Evolutionary conservation across 1,139 yeast genomes (phyloP), one percentile per base, ranked within the genome.

Genomic region (Protomyces macrosporus): DNA sequence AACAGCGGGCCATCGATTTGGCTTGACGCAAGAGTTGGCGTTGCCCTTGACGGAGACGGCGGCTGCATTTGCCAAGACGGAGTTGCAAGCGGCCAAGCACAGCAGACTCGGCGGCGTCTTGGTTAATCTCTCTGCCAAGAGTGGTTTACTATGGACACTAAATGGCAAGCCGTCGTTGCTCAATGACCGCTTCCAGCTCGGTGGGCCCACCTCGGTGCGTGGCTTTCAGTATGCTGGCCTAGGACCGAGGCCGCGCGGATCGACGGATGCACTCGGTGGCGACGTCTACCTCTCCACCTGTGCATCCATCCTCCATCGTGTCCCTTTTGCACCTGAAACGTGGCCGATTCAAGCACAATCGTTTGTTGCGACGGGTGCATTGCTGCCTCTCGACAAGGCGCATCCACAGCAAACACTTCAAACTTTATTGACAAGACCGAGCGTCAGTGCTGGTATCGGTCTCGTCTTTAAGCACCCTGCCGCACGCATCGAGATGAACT

Each of bases 401-500:
- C 61, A 67, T 9, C 59, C 67, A 4, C 52, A 40, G 6, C 48
- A 55, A 52, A 66, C 68, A 23, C 42, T 58, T 45, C 42, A 50
- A n/a, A 32, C 32, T 23, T 53, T 64, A 16, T 14, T 45, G 35
- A 12, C 50, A 6, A 48, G 45, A 1, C 32, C 66, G 30, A 83
- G 90, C 1, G 73, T 84, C 0, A 81, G 91, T 40, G 76, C 79
- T 50, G 97, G 97, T 1, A 68, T 85, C 64, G 98, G 98, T 0
- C 69, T 93, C 3, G 80, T 89, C 23, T 90, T 87, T 72, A 85
- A 86, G 68, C 58, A 54, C 30, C 95, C 96, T 1, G 83, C 84
- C 75, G 98, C 98, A 0, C 80, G 98, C 68, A 88, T 93, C 71
- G 98, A 93, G 75, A 81, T 93, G 69, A 91, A 90, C 73, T 85